phyloP scores from a whole-genome alignment of 2,329 filamentous ascomycete genomes.

The Plectosphaerella cucumerina region DNA sequence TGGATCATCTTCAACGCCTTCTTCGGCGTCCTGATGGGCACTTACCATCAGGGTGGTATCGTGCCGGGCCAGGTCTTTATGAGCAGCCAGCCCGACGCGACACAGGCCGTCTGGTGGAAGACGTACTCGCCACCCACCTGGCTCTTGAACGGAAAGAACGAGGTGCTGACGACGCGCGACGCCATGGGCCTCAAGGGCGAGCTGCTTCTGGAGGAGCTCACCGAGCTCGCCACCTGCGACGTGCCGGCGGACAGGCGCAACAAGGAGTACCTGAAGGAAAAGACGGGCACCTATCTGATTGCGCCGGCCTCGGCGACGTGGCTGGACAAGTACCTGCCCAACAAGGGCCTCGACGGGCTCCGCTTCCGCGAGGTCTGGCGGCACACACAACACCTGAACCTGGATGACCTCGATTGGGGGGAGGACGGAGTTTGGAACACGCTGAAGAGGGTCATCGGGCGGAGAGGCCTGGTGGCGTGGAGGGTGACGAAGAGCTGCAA shows the following conservation, averaged over 20 bases:
- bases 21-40: slow-evolving; percentile 71
- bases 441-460: slow-evolving; percentile 60
- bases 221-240: slow-evolving; percentile 58
- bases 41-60: slow-evolving; percentile 77
- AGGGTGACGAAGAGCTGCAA: slow-evolving; percentile 59
- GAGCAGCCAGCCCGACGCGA: slow-evolving; percentile 64
- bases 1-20: slow-evolving; percentile 69
- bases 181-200: slow-evolving; percentile 68
- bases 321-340: slow-evolving; percentile 58
- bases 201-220: slow-evolving; percentile 54
- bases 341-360: slow-evolving; percentile 56
- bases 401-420: slow-evolving; percentile 77
- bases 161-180: slow-evolving; percentile 65
- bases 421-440: slow-evolving; percentile 74
- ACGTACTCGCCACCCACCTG: slow-evolving; percentile 79
- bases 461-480: slow-evolving; percentile 59
- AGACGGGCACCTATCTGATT: slow-evolving; percentile 65
- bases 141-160: slow-evolving; percentile 73
- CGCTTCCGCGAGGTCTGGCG: slow-evolving; percentile 68
- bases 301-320: slow-evolving; percentile 69
- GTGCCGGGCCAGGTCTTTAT: slow-evolving; percentile 73
- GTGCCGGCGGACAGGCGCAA: slow-evolving; percentile 51
- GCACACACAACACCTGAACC: slow-evolving; percentile 63
- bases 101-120: slow-evolving; percentile 78
- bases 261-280: slow-evolving; percentile 54